Percentiles rank a stretch among this genome's conserved stretches.
Conservation (phyloP, 441 rosid species). For the Adansonia madagascariensis region DNA sequence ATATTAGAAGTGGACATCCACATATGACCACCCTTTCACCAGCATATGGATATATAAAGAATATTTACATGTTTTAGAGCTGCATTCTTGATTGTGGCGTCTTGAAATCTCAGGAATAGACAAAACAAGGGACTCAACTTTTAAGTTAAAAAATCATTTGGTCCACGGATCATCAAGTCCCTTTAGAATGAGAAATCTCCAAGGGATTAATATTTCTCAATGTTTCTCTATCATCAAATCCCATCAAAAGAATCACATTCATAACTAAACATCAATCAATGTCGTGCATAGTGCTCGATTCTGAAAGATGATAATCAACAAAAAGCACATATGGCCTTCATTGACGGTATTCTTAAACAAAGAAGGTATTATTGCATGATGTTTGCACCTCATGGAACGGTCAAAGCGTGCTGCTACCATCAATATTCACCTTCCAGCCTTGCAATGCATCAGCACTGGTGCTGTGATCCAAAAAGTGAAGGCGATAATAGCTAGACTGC, state of each 20-base stretch:
- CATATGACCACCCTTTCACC: background rate
- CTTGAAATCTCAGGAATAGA: slow-evolving; percentile 9
- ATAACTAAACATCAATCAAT: background rate
- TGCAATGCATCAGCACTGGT: background rate
- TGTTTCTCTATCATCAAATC: background rate
- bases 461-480: background rate
- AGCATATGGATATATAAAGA: background rate
- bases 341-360: slow-evolving; percentile 5
- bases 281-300: background rate
- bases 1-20: background rate
- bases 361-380: background rate
- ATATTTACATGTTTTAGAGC: background rate
- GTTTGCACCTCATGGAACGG: background rate
- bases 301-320: background rate
- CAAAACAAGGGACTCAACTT: background rate
- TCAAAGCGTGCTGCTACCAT: background rate
- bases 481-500: background rate
- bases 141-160: background rate
- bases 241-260: background rate
- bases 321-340: background rate
- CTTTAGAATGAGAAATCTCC: slow-evolving; percentile 13
- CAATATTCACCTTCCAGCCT: background rate
- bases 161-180: background rate
- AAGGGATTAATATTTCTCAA: background rate
- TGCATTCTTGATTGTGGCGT: background rate